Conservation (phyloP, 2,329 filamentous ascomycete species). For the Ilyonectria sp. region DNA sequence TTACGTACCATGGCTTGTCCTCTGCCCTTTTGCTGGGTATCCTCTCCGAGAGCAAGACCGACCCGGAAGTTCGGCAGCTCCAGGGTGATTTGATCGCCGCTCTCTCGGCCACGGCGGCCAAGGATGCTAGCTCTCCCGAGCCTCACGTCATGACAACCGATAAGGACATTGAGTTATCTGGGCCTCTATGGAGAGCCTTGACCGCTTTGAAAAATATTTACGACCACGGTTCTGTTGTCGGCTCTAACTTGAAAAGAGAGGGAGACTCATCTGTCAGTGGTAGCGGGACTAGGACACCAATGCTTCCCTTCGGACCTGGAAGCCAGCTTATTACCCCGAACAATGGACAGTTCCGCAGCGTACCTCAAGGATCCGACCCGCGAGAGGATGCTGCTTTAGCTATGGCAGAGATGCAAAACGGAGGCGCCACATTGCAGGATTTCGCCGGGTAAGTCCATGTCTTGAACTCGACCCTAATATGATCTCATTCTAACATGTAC, state of each 20-base stretch:
- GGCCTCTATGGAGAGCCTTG: constrained; percentile 73
- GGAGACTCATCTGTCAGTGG: constrained; percentile 61
- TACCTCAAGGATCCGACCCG: constrained; percentile 60
- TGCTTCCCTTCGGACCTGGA: constrained; percentile 48
- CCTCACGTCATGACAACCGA: constrained; percentile 69
- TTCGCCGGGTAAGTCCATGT: constrained; percentile 56
- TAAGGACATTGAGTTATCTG: constrained; percentile 74
- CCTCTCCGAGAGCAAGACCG: constrained; percentile 73
- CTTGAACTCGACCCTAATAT: not conserved
- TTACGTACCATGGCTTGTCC: constrained; percentile 77
- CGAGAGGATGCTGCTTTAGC: constrained; percentile 75
- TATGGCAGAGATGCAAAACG: constrained; percentile 77
- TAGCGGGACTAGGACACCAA: constrained; percentile 62
- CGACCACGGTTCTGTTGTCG: constrained; percentile 73
- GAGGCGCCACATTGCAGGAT: constrained; percentile 61
- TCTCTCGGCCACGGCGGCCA: constrained; percentile 75
- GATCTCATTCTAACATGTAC: constrained; percentile 34
- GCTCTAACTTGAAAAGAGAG: constrained; percentile 65
- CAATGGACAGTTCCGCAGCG: constrained; percentile 47
- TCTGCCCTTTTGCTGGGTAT: constrained; percentile 76
- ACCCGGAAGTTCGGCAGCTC: constrained; percentile 74
- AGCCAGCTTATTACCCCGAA: constrained; percentile 42
- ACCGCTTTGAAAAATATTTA: constrained; percentile 77
- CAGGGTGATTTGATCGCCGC: constrained; percentile 76
- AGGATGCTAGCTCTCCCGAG: constrained; percentile 70